These are phyloP conservation scores for Silene noctiflora DNA, from an alignment of 179 eudicot genomes.

Conservation along the genomic window DNA sequence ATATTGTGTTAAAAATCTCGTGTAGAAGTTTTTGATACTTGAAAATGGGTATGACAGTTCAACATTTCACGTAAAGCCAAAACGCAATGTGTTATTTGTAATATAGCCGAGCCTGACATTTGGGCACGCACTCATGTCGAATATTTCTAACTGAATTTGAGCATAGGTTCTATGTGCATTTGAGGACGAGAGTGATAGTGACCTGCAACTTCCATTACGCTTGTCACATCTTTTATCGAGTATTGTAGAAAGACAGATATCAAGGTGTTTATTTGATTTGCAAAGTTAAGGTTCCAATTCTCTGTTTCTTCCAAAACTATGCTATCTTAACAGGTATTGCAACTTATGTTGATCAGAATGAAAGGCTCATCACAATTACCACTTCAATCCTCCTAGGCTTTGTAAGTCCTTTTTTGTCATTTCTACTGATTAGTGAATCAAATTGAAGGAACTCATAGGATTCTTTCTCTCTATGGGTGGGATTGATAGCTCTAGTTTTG, in stretches of 20 bases:
- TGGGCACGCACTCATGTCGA: too few relatives aligned
- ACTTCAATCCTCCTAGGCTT: constrained; percentile 41
- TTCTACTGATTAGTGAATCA: not conserved
- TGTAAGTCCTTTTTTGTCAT: constrained; percentile 31
- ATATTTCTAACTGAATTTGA: too few relatives aligned
- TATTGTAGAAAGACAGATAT: constrained; percentile 3
- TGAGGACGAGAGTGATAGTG: constrained; percentile 1
- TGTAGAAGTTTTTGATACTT: too few relatives aligned
- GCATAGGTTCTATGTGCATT: not conserved
- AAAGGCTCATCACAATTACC: constrained; percentile 30
- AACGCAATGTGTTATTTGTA: too few relatives aligned
- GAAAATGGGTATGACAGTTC: too few relatives aligned
- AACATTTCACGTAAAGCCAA: too few relatives aligned
- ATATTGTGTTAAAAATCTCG: too few relatives aligned
- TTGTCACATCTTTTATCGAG: too few relatives aligned
- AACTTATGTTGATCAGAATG: constrained; percentile 34
- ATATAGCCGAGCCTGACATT: too few relatives aligned
- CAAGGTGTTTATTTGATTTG: not conserved
- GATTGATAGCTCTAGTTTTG: not conserved
- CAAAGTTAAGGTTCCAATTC: not conserved
- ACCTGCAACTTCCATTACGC: not conserved
- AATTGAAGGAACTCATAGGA: not conserved
- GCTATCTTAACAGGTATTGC: constrained; percentile 30
- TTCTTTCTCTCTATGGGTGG: not conserved
- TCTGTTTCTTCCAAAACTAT: constrained; percentile 3